phyloP scores from a whole-genome alignment of 768 basidiomycete genomes.

The Lactarius quietus region DNA sequence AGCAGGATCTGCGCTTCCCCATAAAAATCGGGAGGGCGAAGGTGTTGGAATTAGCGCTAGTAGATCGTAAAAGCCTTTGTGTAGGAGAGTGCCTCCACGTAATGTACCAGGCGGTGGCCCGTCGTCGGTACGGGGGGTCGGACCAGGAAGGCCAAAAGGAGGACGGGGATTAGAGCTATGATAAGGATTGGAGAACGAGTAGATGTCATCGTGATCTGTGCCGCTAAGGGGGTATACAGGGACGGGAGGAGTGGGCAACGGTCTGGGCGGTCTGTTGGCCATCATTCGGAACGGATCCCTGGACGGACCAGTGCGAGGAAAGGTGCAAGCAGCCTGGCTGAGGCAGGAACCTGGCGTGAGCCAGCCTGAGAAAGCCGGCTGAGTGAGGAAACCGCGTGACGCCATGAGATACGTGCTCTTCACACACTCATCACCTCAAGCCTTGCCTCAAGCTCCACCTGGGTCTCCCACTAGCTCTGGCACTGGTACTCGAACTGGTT shows the following conservation, averaged over 20 bases:
- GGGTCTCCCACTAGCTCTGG: background rate
- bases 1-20: slow-evolving; percentile 38
- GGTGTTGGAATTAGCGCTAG: slow-evolving; percentile 68
- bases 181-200: slow-evolving; percentile 23
- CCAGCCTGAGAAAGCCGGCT: background rate
- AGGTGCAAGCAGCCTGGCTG: background rate
- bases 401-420: slow-evolving; percentile 18
- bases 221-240: slow-evolving; percentile 7
- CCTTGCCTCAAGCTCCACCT: too few species aligned
- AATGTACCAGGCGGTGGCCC: slow-evolving; percentile 48
- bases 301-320: background rate
- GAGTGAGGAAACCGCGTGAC: slow-evolving; percentile 8
- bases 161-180: slow-evolving; percentile 39
- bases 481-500: background rate
- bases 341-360: background rate
- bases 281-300: background rate
- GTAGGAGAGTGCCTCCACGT: slow-evolving; percentile 68
- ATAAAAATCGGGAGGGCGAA: slow-evolving; percentile 61
- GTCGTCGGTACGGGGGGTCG: slow-evolving; percentile 33
- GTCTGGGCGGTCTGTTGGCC: slow-evolving; percentile 21
- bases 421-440: background rate
- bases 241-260: slow-evolving; percentile 24
- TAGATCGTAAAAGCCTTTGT: slow-evolving; percentile 90
- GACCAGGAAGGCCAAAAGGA: slow-evolving; percentile 28
- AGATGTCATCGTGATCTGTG: slow-evolving; percentile 12